Conservation (phyloP, 441 rosid species). For the Monsonia emarginata region DNA sequence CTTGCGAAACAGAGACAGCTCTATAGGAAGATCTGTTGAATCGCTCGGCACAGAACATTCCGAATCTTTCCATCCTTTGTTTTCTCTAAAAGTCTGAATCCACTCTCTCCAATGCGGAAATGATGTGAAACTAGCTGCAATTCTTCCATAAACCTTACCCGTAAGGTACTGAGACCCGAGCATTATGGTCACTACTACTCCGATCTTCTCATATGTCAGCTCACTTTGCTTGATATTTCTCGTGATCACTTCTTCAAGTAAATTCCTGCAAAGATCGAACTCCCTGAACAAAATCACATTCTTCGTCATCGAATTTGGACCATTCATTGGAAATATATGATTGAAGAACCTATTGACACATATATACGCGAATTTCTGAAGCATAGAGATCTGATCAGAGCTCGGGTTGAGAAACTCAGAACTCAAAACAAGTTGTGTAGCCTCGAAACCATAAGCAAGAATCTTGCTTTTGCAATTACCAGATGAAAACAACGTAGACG, state of each 20-base stretch:
- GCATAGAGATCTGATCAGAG: background rate
- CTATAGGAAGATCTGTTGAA: background rate
- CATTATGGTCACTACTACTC: background rate
- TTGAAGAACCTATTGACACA: background rate
- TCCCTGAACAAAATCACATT: conserved; percentile 6
- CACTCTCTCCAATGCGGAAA: background rate
- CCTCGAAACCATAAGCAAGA: background rate
- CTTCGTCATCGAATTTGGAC: background rate
- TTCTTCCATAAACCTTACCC: background rate
- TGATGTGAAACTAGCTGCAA: background rate
- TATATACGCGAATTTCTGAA: background rate
- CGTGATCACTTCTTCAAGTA: background rate
- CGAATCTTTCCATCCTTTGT: background rate
- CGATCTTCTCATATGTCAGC: background rate
- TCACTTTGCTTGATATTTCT: background rate
- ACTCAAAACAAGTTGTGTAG: background rate
- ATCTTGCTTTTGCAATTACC: background rate
- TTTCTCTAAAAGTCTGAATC: background rate
- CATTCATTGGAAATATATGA: background rate
- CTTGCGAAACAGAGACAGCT: background rate
- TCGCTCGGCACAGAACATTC: background rate
- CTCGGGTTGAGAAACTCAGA: background rate
- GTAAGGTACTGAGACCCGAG: background rate
- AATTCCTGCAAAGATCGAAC: background rate
- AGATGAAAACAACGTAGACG: background rate